phyloP scores from a whole-genome alignment of 1,284 basidiomycete species.

The Acaromyces ingoldii region DNA sequence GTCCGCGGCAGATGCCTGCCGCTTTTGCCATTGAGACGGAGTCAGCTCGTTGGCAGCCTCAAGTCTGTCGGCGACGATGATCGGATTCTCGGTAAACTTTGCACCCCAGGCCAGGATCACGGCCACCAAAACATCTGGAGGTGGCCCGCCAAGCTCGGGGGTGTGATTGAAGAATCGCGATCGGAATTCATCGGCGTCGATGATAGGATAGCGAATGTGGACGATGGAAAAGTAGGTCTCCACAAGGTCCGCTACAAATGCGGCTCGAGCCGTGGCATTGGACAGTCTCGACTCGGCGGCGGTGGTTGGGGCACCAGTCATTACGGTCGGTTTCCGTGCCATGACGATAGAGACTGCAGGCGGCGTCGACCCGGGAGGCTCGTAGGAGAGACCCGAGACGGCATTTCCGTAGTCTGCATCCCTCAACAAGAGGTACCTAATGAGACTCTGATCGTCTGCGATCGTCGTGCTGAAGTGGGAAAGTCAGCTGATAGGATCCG shows the following conservation, averaged over 20 bases:
- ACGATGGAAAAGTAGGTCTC: conserved; percentile 39
- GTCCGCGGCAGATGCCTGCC: neutral
- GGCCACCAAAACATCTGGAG: conserved; percentile 70
- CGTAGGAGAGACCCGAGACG: neutral
- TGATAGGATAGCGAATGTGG: conserved; percentile 29
- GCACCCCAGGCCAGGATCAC: conserved; percentile 87
- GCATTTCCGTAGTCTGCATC: conserved; percentile 3
- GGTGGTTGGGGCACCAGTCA: neutral
- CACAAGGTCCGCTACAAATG: conserved; percentile 30
- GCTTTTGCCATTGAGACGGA: conserved; percentile 1
- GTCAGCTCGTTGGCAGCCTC: conserved; percentile 55
- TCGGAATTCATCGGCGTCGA: conserved; percentile 27
- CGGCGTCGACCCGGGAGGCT: neutral
- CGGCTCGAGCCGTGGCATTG: conserved; percentile 22
- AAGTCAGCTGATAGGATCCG: too few relatives aligned
- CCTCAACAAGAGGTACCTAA: conserved; percentile 3
- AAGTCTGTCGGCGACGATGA: conserved; percentile 70
- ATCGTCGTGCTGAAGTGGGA: neutral
- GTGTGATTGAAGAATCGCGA: conserved; percentile 22
- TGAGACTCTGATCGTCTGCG: neutral
- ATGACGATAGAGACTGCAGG: neutral
- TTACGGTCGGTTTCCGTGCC: neutral
- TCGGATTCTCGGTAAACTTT: conserved; percentile 80
- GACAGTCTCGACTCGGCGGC: conserved; percentile 21
- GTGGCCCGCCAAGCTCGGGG: conserved; percentile 22